Evolutionary conservation across 257 asterid species (phyloP).

Genomic region (Anisodus acutangulus): DNA sequence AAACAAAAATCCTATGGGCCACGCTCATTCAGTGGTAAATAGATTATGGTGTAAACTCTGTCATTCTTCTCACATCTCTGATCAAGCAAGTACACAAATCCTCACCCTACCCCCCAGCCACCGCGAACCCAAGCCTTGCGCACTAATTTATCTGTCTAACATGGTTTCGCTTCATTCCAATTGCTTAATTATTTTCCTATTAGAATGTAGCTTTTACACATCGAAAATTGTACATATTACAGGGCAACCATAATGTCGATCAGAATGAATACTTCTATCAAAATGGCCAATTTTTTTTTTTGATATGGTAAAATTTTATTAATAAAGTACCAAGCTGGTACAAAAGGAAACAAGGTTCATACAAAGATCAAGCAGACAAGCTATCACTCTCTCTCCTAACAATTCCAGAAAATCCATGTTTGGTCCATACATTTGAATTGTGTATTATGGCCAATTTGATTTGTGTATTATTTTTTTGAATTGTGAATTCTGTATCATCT

Average conservation of each 20-base stretch:
- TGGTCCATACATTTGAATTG: too few relatives aligned
- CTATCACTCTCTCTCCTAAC: too few relatives aligned
- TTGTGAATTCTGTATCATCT: background rate
- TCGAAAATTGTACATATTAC: background rate
- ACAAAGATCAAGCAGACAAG: too few relatives aligned
- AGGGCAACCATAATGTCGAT: conserved; percentile 5
- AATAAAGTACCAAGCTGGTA: too few relatives aligned
- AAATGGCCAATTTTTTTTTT: background rate
- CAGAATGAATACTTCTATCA: conserved; percentile 4
- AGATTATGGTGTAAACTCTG: background rate
- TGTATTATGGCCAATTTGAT: background rate
- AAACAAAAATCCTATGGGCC: background rate
- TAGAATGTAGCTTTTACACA: background rate
- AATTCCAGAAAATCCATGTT: too few relatives aligned
- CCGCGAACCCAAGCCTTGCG: background rate
- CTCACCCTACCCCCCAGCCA: background rate
- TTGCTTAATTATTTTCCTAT: background rate
- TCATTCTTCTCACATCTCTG: background rate
- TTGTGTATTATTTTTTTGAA: background rate
- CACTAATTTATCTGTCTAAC: background rate
- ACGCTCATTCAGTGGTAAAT: background rate
- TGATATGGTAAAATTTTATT: too few relatives aligned
- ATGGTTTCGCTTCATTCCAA: background rate
- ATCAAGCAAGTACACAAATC: background rate
- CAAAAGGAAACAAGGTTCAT: too few relatives aligned